phyloP scores from a whole-genome alignment of 768 basidiomycete genomes.

The Kockovaella imperatae region DNA sequence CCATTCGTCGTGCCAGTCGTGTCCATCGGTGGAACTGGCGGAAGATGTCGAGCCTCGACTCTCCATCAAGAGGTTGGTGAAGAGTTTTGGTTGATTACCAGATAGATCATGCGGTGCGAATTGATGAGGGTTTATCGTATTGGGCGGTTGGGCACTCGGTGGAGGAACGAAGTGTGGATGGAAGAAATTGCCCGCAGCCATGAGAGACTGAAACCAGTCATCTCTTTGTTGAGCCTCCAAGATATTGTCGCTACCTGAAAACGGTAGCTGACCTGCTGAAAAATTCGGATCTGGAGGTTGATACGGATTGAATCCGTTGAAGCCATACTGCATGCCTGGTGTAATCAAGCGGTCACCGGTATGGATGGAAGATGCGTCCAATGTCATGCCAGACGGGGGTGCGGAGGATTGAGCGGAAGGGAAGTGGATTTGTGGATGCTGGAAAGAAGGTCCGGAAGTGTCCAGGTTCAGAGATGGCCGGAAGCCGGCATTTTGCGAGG shows the following conservation, averaged over 20 bases:
- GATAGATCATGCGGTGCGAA: too few species aligned
- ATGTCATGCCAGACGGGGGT: constrained; percentile 5
- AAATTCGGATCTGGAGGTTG: background rate
- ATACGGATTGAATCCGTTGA: constrained; percentile 3
- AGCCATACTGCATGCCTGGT: constrained; percentile 4
- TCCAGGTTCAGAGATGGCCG: constrained; percentile 12
- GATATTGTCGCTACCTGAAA: too few species aligned
- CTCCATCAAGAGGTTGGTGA: constrained; percentile 24
- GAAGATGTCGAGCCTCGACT: constrained; percentile 27
- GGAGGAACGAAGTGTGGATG: too few species aligned
- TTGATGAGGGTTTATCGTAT: too few species aligned
- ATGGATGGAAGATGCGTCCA: background rate
- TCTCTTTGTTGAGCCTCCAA: too few species aligned
- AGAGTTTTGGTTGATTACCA: too few species aligned
- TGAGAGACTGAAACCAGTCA: too few species aligned
- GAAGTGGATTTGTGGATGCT: constrained; percentile 1
- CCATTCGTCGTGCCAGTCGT: constrained; percentile 14
- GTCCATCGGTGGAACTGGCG: constrained; percentile 24
- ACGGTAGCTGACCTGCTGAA: too few species aligned
- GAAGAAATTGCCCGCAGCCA: too few species aligned
- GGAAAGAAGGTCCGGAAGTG: constrained; percentile 5
- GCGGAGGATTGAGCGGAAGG: constrained; percentile 7
- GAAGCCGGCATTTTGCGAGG: too few species aligned
- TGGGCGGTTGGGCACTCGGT: too few species aligned
- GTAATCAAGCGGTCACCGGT: constrained; percentile 13